Base-by-base conservation (phyloP, 805 yeast species). In the Wickerhamia fluorescens region DNA sequence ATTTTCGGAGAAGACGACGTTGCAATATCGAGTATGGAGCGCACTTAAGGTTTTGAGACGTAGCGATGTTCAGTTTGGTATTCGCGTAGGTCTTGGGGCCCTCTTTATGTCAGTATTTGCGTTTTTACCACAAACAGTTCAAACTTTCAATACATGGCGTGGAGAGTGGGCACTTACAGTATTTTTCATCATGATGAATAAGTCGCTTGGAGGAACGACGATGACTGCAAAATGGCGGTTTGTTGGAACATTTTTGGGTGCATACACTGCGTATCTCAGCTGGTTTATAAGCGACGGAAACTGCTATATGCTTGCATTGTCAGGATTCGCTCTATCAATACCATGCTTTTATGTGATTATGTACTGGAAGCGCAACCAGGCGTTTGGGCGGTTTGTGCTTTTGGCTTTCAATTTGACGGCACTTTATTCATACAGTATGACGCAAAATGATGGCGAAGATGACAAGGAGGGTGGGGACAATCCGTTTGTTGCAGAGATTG, bases 131-230 rank as follows among this genome's bases (percentile, higher is more conserved):
- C 45, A 49, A 8, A 73, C 86, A 0, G 61, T 76, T 28, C 59
- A 61, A 4, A 37, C 48, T 1, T 85, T 83, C 42, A 66, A 58
- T 26, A 66, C 61, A 23, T 82, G 85, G 86, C 57, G 88, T 38
- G 79, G 81, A 10, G 95, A 84, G 49, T 84, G 95, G 95, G 77
- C 86, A 0, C 54, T 84, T 21, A 82, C 81, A n/a, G 77, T 87
- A 0, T 84, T 75, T 41, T 76, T 84, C 42, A 78, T 84, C 31
- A 81, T 84, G 61, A 83, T 84, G 89, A 81, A 79, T 42, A 82
- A 82, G 44, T 78, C 88, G 1, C 58, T 83, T 4, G 95, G 95
- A 7, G 94, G 94, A 0, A 85, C 94, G 0, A 71, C 83, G 7
- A 73, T 78, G 75, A 79, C 92, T 0, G 77, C 75, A 4, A 75